Percentiles rank a stretch among this genome's conserved stretches.
These are phyloP conservation scores for Podila minutissima DNA, from an alignment of 192 early-diverging fungal genomes.

Conservation along the genomic window DNA sequence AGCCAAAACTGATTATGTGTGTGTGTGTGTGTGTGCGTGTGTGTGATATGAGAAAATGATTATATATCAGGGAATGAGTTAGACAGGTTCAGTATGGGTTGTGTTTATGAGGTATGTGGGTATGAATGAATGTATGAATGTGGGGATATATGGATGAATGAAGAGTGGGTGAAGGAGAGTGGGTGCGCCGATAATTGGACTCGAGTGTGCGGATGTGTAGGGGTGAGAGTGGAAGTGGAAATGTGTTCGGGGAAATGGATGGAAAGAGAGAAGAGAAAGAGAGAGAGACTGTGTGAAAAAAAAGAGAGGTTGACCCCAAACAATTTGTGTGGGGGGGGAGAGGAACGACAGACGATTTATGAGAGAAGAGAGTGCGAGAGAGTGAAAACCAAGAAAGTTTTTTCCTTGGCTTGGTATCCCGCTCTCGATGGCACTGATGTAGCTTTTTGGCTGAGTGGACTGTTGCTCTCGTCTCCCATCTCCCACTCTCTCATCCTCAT, in stretches of 20 bases:
- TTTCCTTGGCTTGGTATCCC: no score
- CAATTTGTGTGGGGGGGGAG: constrained; percentile 9
- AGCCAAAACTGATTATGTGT: neutral
- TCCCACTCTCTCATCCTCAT: no score
- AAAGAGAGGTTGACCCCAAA: neutral
- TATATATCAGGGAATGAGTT: neutral
- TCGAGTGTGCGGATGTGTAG: neutral
- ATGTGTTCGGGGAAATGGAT: neutral
- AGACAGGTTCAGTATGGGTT: neutral
- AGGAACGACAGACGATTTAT: neutral
- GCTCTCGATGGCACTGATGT: no score
- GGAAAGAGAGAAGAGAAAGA: constrained; percentile 4
- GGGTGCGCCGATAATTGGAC: neutral
- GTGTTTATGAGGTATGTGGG: neutral
- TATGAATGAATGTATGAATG: neutral
- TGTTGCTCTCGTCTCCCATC: no score
- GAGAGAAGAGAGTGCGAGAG: no score
- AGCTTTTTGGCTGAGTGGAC: no score
- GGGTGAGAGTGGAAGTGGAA: neutral
- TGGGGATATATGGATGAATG: neutral
- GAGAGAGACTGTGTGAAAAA: neutral
- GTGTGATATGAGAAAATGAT: neutral
- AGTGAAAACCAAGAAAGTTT: no score
- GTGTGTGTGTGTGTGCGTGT: neutral
- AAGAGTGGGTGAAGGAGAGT: neutral